These are phyloP conservation scores for Trichosporon coremiiforme DNA, from an alignment of 1,284 basidiomycete species.

Conservation along the genomic window DNA sequence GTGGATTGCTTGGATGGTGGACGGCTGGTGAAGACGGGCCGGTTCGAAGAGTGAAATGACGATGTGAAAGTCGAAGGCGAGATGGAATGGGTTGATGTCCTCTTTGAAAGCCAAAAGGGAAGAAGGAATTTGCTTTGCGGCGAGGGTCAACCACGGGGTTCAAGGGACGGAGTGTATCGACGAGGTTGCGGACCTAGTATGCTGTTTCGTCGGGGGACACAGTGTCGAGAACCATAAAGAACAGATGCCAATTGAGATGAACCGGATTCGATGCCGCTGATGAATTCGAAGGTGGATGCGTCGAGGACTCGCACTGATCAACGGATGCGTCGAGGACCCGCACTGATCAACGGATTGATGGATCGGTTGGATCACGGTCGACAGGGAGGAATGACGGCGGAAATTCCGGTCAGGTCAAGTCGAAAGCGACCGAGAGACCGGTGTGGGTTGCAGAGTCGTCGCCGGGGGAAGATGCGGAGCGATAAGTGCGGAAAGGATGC, in stretches of 20 bases:
- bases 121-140: constrained; percentile 5
- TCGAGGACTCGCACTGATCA: neutral
- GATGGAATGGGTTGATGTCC: constrained; percentile 4
- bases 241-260: neutral
- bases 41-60: neutral
- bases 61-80: neutral
- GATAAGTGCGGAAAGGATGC: neutral
- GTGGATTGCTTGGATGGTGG: neutral
- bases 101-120: neutral
- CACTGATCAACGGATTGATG: neutral
- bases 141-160: constrained; percentile 2
- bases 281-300: neutral
- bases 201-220: neutral
- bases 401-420: neutral
- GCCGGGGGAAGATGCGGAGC: neutral
- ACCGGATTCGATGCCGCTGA: neutral
- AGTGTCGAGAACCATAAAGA: neutral
- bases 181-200: neutral
- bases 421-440: neutral
- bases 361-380: neutral
- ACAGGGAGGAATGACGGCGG: neutral
- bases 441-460: neutral
- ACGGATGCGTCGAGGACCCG: neutral
- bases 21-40: neutral
- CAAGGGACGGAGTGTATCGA: constrained; percentile 1